A percentile compares a stretch with the other conserved stretches of the same genome.
Conservation (phyloP, 2,329 filamentous ascomycete genomes). For the Epichloe baconii region DNA sequence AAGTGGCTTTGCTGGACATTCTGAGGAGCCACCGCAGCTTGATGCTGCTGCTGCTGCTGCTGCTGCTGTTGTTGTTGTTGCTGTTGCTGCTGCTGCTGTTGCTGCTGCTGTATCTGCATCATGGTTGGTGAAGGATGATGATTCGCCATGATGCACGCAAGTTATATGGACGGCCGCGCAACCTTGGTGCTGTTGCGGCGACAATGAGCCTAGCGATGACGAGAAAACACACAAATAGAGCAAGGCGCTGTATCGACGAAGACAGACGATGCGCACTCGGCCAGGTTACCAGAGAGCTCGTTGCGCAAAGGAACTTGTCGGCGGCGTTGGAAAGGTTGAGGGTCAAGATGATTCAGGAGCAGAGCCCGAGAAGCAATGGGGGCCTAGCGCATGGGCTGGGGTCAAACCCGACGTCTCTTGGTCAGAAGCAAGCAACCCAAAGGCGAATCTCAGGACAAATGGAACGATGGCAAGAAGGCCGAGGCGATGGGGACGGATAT, state of each 20-base stretch:
- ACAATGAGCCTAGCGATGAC: background rate
- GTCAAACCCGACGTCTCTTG: constrained; percentile 2
- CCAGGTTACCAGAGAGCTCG: background rate
- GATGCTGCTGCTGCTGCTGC: constrained; percentile 41
- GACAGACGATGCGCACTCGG: background rate
- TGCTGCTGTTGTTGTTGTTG: constrained; percentile 26
- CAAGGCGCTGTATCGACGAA: background rate
- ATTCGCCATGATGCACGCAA: constrained; percentile 47
- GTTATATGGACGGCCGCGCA: background rate
- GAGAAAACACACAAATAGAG: background rate
- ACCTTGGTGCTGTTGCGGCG: background rate
- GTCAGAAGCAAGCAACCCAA: background rate
- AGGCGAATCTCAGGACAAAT: background rate
- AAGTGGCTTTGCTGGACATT: constrained; percentile 43
- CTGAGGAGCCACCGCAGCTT: constrained; percentile 46
- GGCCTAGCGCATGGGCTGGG: constrained; percentile 5
- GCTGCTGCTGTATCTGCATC: constrained; percentile 44
- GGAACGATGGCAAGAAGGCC: constrained; percentile 1
- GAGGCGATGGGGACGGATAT: background rate
- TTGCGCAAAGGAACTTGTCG: background rate
- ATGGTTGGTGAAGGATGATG: constrained; percentile 72
- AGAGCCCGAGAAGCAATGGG: background rate
- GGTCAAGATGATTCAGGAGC: background rate
- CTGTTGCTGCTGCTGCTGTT: constrained; percentile 27
- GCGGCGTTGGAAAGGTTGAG: background rate